phyloP scores from a whole-genome alignment of 176 grass and related monocot species.

The Poa annua region DNA sequence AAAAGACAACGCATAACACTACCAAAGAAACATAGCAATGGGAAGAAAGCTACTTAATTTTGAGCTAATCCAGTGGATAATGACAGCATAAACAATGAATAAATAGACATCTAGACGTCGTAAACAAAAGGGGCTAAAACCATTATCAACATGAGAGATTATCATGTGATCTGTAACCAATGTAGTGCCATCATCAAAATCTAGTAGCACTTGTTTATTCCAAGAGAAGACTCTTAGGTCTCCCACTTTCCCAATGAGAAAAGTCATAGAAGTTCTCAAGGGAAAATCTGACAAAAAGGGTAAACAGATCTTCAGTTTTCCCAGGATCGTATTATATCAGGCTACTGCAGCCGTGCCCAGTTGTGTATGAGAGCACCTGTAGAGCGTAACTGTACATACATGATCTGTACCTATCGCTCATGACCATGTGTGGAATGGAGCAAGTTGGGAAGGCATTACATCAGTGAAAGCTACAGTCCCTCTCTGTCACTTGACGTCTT shows the following conservation, averaged over 20 bases:
- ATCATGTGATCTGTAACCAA: neutral
- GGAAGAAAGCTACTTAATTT: slow-evolving; percentile 22
- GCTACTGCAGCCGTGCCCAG: neutral
- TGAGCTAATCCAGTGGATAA: neutral
- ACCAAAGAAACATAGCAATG: neutral
- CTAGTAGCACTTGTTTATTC: neutral
- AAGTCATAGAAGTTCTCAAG: neutral
- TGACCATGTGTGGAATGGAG: neutral
- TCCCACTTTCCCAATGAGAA: neutral
- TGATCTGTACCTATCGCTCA: neutral
- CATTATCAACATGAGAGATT: slow-evolving; percentile 27
- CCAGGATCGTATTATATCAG: neutral
- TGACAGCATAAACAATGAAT: slow-evolving; percentile 38
- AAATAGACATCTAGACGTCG: neutral
- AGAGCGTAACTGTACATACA: neutral
- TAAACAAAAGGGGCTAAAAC: neutral
- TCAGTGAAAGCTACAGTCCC: neutral
- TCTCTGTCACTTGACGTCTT: neutral
- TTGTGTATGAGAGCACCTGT: neutral
- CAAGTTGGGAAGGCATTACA: neutral
- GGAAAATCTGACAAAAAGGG: neutral
- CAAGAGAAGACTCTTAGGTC: neutral
- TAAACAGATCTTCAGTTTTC: slow-evolving; percentile 10
- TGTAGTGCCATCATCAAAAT: slow-evolving; percentile 24
- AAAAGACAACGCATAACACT: slow-evolving; percentile 1